phyloP scores from a whole-genome alignment of 176 grass and related monocot genomes.

The Musa schizocarpa region DNA sequence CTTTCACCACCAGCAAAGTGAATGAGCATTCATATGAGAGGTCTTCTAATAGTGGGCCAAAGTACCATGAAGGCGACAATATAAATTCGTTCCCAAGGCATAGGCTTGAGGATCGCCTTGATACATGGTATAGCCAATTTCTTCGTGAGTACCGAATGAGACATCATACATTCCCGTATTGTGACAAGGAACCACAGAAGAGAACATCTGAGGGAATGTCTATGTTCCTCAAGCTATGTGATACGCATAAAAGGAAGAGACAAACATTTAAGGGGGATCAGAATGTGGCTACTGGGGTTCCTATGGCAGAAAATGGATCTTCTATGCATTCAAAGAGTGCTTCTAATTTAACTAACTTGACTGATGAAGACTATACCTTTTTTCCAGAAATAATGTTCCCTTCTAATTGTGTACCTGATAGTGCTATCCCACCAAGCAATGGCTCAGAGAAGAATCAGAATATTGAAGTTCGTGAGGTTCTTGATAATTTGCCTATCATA shows the following conservation, averaged over 20 bases:
- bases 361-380: conserved; percentile 46
- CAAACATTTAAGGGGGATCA: conserved; percentile 46
- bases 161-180: conserved; percentile 39
- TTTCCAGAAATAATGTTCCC: conserved; percentile 87
- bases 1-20: conserved; percentile 46
- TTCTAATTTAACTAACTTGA: conserved; percentile 45
- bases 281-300: conserved; percentile 17
- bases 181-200: conserved; percentile 70
- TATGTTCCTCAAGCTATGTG: conserved; percentile 60
- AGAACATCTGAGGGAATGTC: conserved; percentile 90
- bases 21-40: conserved; percentile 14
- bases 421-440: conserved; percentile 56
- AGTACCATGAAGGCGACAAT: conserved; percentile 15
- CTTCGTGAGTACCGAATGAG: conserved; percentile 59
- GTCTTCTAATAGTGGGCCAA: neutral
- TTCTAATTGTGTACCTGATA: conserved; percentile 84
- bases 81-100: conserved; percentile 40
- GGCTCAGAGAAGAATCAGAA: conserved; percentile 27
- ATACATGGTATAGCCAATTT: conserved; percentile 76
- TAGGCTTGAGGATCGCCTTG: conserved; percentile 48
- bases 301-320: conserved; percentile 40
- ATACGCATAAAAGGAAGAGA: conserved; percentile 79
- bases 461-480: conserved; percentile 67
- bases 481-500: conserved; percentile 85
- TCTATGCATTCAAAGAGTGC: conserved; percentile 41